Evolutionary conservation across 2,329 filamentous ascomycete species (phyloP), one percentile per base, ranked within the genome.

Genomic region (Penicillium hesseltinei): DNA sequence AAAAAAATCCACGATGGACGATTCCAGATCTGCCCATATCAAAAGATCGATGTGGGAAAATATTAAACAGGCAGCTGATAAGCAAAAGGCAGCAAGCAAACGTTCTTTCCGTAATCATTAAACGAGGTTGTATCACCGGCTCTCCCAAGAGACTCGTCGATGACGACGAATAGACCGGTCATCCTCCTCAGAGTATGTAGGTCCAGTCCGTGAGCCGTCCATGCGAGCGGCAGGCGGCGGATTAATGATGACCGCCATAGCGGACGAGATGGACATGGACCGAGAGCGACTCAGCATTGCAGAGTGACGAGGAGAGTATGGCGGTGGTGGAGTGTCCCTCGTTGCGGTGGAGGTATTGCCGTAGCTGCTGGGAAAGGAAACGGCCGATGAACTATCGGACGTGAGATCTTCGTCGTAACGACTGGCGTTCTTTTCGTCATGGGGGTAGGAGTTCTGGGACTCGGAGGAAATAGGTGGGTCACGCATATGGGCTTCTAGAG

Each of bases 261-360:
- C 60, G 10, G 69, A 66, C 10, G 72, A 72, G 0, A 71, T 57
- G 33, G 73, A 74, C 53, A 71, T 69, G 10, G 72, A 70, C 44
- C 69, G 65, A 2, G 73, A 72, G 17, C 69, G 69, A 21, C 66
- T 58, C 15, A 70, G 60, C 40, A 71, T 71, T 3, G 61, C 56
- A 0, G 63, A 66, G n/a, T 63, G 66, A 27, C 66, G 67, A 2
- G 72, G 66, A 2, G 75, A 77, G 51, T 78, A 78, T 9, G 75
- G 73, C 31, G 75, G 75, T 4, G 75, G 75, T 2, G 74, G 75
- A 0, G 75, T 77, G 36, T 77, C 75, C 17, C 73, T 64, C 5
- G 75, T 78, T 9, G 75, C 75, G 3, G 75, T 78, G 0, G 75
- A 78, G 3, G 75, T 78, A 56, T 77, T 77, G 7, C 75, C 75